These are phyloP conservation scores for Hyphopichia wangnamkhiaoensis DNA, from an alignment of 1,139 yeast genomes.

Conservation along the genomic window DNA sequence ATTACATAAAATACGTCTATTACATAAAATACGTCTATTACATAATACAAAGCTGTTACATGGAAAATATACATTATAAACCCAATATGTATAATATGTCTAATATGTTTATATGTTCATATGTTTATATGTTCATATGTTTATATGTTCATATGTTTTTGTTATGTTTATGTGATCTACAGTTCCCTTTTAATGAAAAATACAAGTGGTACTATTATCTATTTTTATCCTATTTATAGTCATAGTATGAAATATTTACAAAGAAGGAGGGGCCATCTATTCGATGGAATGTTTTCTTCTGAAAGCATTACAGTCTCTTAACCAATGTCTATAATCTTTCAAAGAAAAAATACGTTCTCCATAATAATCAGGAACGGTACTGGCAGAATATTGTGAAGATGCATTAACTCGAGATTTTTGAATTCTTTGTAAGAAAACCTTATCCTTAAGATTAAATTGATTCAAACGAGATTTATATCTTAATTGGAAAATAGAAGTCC, in stretches of 20 bases:
- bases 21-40: too few relatives aligned
- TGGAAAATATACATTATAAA: too few relatives aligned
- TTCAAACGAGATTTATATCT: conserved; percentile 48
- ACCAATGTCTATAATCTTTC: conserved; percentile 90
- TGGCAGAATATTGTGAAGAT: conserved; percentile 84
- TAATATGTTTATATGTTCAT: too few relatives aligned
- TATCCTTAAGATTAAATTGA: conserved; percentile 62
- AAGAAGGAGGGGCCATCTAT: background rate
- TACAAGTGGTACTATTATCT: background rate
- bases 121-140: too few relatives aligned
- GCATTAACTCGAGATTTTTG: conserved; percentile 87
- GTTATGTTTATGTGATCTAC: background rate
- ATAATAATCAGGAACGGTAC: conserved; percentile 96
- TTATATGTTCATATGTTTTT: too few relatives aligned
- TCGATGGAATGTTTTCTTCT: conserved; percentile 68
- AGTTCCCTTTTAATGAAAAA: background rate
- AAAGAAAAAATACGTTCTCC: conserved; percentile 93
- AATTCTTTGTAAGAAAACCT: conserved; percentile 71
- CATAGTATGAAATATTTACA: background rate
- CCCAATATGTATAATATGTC: too few relatives aligned
- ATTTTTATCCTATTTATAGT: background rate
- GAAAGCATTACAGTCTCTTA: conserved; percentile 91
- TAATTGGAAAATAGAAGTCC: conserved; percentile 65
- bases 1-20: too few relatives aligned
- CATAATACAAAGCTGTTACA: too few relatives aligned